phyloP scores from a whole-genome alignment of 169 alveolate species.

The Eimeria acervulina region DNA sequence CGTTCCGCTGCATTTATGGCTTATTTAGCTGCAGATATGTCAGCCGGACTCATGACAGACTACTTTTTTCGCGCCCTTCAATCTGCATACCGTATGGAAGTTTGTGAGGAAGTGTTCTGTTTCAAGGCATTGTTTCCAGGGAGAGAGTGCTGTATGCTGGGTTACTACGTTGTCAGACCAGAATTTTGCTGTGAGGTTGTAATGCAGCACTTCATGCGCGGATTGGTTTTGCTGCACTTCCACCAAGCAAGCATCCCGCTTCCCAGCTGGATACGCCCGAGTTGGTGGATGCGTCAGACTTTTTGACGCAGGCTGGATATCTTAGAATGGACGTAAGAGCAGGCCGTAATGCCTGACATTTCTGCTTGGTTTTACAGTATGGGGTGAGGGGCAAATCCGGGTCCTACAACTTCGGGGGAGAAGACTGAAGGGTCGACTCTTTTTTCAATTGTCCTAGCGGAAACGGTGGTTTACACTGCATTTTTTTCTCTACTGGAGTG shows the following conservation, averaged over 20 bases:
- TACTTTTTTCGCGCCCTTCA: too few species aligned
- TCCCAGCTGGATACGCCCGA: too few species aligned
- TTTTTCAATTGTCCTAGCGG: neutral
- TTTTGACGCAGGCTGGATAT: neutral
- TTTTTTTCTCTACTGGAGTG: neutral
- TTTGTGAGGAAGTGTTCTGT: neutral
- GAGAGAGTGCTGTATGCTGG: neutral
- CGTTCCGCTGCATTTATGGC: neutral
- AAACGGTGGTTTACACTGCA: neutral
- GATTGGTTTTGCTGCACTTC: neutral
- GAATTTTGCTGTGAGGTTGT: too few species aligned
- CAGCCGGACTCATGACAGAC: too few species aligned
- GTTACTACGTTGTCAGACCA: neutral
- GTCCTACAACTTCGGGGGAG: neutral
- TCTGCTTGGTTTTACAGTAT: neutral
- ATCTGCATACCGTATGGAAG: neutral
- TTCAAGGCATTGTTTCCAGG: neutral
- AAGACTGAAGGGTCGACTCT: neutral
- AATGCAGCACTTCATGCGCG: neutral
- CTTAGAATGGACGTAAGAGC: neutral
- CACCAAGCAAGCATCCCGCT: neutral
- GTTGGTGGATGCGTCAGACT: neutral
- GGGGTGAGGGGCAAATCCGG: too few species aligned
- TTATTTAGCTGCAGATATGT: neutral
- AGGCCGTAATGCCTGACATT: neutral